Percentiles rank a stretch among this genome's conserved stretches.
These are phyloP conservation scores for Chaetomium sp. DNA, from an alignment of 2,329 filamentous ascomycete genomes.

Conservation along the genomic window DNA sequence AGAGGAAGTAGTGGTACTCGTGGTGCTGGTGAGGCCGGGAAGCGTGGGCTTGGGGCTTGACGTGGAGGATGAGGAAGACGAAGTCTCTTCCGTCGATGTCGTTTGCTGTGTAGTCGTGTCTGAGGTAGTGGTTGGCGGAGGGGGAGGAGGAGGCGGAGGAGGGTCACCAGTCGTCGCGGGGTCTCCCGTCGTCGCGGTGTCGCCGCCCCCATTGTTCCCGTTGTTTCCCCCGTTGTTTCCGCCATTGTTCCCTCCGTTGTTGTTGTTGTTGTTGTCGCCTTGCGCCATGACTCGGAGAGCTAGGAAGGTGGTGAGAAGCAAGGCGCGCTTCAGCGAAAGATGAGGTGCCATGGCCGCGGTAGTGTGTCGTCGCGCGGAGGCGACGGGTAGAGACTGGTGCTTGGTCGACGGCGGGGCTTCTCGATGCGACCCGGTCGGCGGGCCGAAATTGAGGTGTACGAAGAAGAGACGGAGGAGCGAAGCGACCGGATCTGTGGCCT, in stretches of 20 bases:
- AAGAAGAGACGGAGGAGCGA: neutral
- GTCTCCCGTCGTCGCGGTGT: neutral
- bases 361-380: neutral
- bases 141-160: neutral
- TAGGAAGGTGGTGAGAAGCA: conserved; percentile 27
- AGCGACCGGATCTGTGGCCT: neutral
- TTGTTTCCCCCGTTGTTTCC: conserved; percentile 14
- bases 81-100: neutral
- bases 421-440: neutral
- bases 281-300: conserved; percentile 26
- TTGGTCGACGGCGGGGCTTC: neutral
- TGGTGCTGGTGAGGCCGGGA: conserved; percentile 16
- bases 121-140: neutral
- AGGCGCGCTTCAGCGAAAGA: conserved; percentile 29
- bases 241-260: neutral
- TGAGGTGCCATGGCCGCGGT: conserved; percentile 25
- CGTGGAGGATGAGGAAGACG: neutral
- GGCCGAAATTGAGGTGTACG: neutral
- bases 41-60: neutral
- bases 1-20: neutral
- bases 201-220: conserved; percentile 1
- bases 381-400: conserved; percentile 1
- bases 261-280: conserved; percentile 11
- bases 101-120: neutral
- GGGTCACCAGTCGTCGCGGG: neutral